Evolutionary conservation across 768 basidiomycete species (phyloP).

Genomic region (Tylopilus sp.): DNA sequence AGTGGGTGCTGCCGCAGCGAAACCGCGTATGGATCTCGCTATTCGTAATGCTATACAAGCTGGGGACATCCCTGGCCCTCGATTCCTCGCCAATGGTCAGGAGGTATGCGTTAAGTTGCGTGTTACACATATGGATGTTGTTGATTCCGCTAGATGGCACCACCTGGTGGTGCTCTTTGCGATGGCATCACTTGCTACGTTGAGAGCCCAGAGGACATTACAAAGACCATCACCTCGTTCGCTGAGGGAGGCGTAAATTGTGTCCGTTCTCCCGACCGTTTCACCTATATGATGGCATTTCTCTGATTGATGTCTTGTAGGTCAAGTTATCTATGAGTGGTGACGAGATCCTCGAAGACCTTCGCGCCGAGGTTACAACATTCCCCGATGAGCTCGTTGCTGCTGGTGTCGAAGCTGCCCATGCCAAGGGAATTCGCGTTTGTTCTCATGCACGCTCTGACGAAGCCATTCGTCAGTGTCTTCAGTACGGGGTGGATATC

Average conservation of each 20-base stretch:
- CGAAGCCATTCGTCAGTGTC: conserved; percentile 30
- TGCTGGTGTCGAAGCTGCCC: conserved; percentile 34
- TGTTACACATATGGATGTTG: no score
- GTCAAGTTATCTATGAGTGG: conserved; percentile 37
- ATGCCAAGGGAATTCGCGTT: conserved; percentile 34
- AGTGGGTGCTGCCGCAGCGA: conserved; percentile 37
- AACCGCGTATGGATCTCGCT: conserved; percentile 30
- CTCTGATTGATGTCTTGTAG: conserved; percentile 8
- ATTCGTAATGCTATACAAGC: conserved; percentile 33
- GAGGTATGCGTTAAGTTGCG: conserved; percentile 22
- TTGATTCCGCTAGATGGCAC: conserved; percentile 26
- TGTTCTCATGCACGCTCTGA: conserved; percentile 38
- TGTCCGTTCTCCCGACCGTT: conserved; percentile 8
- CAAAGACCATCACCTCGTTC: conserved; percentile 18
- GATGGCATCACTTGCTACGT: conserved; percentile 33
- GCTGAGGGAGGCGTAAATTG: conserved; percentile 24
- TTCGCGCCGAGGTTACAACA: conserved; percentile 35
- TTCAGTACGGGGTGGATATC: conserved; percentile 36
- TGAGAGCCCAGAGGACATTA: conserved; percentile 30
- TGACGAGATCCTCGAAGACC: conserved; percentile 33
- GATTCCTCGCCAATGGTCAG: conserved; percentile 34
- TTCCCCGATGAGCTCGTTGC: conserved; percentile 33
- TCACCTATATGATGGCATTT: background rate
- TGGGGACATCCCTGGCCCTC: conserved; percentile 34
- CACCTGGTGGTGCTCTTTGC: conserved; percentile 28